Percentiles rank a stretch among this genome's conserved stretches.
Conservation (phyloP, 148 eudicot genomes). For the Fagopyrum homotropicum region DNA sequence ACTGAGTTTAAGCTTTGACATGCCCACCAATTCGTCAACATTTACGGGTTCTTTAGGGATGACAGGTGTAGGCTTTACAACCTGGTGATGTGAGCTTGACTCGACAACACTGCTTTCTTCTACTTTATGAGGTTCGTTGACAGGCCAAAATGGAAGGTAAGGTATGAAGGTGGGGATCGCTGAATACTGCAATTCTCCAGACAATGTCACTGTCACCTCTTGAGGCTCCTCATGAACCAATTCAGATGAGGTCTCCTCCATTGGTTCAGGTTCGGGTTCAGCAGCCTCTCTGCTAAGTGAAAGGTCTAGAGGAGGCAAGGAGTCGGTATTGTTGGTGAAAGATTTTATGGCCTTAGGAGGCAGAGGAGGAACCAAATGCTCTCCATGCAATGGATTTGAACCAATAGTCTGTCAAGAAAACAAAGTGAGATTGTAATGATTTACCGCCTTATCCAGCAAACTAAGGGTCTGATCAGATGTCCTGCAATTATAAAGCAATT, state of each 20-base stretch:
- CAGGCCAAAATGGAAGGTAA: constrained; percentile 55
- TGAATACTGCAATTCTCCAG: constrained; percentile 3
- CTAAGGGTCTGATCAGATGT: too few relatives aligned
- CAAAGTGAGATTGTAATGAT: background rate
- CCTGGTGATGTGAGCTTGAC: constrained; percentile 32
- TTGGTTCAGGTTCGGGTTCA: constrained; percentile 31
- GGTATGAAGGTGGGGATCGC: constrained; percentile 39
- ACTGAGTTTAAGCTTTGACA: constrained; percentile 60
- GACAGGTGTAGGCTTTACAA: constrained; percentile 52
- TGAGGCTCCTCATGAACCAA: constrained; percentile 15
- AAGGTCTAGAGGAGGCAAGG: constrained; percentile 57
- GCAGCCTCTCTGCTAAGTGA: constrained; percentile 47
- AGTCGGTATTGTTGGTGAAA: constrained; percentile 15
- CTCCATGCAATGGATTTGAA: background rate
- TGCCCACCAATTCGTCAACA: constrained; percentile 60
- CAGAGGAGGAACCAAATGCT: constrained; percentile 27
- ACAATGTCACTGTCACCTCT: constrained; percentile 18
- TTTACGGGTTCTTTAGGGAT: constrained; percentile 53
- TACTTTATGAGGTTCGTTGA: constrained; percentile 20
- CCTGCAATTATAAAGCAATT: too few relatives aligned
- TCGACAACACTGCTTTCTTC: constrained; percentile 19
- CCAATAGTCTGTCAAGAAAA: constrained; percentile 2
- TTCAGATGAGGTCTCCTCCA: constrained; percentile 44
- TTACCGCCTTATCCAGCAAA: too few relatives aligned
- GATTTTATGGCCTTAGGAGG: constrained; percentile 22